Conservation (phyloP, 2,329 filamentous ascomycete species). For the Venturiaceae sp. region DNA sequence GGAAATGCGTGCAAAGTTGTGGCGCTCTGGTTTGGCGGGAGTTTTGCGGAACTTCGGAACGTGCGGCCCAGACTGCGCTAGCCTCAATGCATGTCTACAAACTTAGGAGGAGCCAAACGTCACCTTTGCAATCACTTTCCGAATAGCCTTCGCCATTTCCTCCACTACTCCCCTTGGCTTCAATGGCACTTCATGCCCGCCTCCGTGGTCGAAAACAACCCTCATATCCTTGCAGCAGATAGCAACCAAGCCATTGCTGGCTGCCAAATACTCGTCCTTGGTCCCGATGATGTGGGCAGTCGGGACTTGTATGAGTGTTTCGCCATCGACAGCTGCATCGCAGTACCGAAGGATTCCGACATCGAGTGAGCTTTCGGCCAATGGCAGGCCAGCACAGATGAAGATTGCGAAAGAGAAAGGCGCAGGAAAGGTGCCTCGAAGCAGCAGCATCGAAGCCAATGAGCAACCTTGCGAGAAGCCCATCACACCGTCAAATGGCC, state of each 20-base stretch:
- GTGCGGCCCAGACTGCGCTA: no score
- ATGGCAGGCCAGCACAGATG: constrained; percentile 21
- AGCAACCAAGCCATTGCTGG: neutral
- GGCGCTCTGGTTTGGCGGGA: no score
- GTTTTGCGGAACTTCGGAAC: no score
- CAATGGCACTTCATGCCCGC: constrained; percentile 5
- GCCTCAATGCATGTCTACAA: no score
- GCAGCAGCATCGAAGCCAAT: constrained; percentile 60
- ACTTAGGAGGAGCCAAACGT: neutral
- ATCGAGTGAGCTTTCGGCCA: constrained; percentile 7
- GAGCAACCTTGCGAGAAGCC: constrained; percentile 78
- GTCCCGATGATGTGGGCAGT: constrained; percentile 5
- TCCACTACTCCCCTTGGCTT: neutral
- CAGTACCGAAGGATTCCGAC: neutral
- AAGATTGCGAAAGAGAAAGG: constrained; percentile 24
- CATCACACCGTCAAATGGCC: constrained; percentile 65
- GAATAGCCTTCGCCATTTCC: neutral
- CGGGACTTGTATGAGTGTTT: neutral
- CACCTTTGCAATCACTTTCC: neutral
- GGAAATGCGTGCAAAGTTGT: no score
- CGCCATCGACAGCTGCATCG: neutral
- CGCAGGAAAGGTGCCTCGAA: constrained; percentile 32
- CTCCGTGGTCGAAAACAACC: neutral
- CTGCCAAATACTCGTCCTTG: constrained; percentile 6
- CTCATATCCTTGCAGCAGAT: neutral